Conservation (phyloP, 1,284 basidiomycete genomes). For the Apiotrichum akiyoshidainum region DNA sequence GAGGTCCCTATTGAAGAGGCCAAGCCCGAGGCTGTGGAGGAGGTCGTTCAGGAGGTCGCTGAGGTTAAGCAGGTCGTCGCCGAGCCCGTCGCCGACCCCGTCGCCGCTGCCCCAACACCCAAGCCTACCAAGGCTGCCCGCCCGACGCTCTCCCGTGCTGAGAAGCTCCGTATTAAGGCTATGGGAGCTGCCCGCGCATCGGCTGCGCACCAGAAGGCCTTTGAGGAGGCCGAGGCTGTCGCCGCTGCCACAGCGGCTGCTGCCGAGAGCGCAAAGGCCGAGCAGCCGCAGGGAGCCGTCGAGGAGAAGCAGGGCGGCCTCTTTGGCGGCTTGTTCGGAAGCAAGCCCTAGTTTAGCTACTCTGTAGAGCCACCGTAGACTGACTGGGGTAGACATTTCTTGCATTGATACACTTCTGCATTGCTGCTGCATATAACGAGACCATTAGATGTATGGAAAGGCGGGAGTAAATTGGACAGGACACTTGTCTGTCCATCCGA, state of each 20-base stretch:
- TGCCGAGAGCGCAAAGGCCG: too few species aligned
- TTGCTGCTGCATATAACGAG: not conserved
- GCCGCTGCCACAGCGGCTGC: not conserved
- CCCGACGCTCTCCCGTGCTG: not conserved
- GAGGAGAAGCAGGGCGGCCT: not conserved
- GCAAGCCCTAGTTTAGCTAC: conserved; percentile 5
- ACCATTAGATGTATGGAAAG: not conserved
- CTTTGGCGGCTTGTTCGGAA: not conserved
- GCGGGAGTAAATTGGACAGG: conserved; percentile 6
- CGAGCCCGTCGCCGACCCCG: not conserved
- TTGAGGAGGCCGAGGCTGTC: not conserved
- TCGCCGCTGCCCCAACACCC: not conserved
- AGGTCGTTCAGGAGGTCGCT: conserved; percentile 15
- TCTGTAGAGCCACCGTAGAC: conserved; percentile 1
- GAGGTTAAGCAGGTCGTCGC: conserved; percentile 12
- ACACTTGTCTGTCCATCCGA: not conserved
- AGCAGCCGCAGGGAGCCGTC: not conserved
- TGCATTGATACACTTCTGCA: conserved; percentile 3
- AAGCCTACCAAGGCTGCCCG: not conserved
- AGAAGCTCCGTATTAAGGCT: conserved; percentile 5
- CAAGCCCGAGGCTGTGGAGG: conserved; percentile 7
- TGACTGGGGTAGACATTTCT: conserved; percentile 2
- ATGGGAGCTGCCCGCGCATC: conserved; percentile 7
- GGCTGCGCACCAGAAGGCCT: conserved; percentile 2
- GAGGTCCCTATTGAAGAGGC: conserved; percentile 9